These are phyloP conservation scores for Tuctoria greenei DNA, from an alignment of 176 grass and related monocot genomes.

Conservation along the genomic window DNA sequence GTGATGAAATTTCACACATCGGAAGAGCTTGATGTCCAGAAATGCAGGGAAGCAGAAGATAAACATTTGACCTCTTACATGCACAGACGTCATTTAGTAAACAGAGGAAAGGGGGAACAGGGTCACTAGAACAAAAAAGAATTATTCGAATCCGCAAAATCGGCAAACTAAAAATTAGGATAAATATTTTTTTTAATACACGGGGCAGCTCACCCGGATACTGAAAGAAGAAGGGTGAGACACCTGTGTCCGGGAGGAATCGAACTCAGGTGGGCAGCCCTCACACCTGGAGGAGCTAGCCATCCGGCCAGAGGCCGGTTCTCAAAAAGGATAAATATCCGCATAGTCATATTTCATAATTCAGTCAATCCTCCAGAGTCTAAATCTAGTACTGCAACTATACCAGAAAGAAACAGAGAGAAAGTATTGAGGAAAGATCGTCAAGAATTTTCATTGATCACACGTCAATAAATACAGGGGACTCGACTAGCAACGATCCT, in stretches of 20 bases:
- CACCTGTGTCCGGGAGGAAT: too few relatives aligned
- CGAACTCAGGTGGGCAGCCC: too few relatives aligned
- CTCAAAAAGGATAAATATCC: background rate
- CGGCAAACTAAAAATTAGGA: constrained; percentile 11
- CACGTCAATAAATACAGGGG: too few relatives aligned
- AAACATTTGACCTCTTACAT: background rate
- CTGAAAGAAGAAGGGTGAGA: too few relatives aligned
- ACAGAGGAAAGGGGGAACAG: background rate
- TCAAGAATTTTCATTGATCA: too few relatives aligned
- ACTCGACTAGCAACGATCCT: too few relatives aligned
- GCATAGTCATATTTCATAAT: background rate
- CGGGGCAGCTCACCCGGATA: too few relatives aligned
- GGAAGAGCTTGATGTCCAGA: constrained; percentile 2
- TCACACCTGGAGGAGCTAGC: too few relatives aligned
- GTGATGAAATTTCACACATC: background rate
- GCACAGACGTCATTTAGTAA: constrained; percentile 11
- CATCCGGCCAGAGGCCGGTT: too few relatives aligned
- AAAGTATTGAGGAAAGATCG: too few relatives aligned
- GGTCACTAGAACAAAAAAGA: background rate
- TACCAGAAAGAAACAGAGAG: too few relatives aligned
- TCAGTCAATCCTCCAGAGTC: constrained; percentile 27
- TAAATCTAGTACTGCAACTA: background rate
- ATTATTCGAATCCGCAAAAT: background rate
- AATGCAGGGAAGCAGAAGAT: background rate
- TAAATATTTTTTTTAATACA: too few relatives aligned